A percentile compares a stretch with the other conserved stretches of the same genome.
These are phyloP conservation scores for Dittrichia graveolens DNA, from an alignment of 129 eudicot species.

Conservation along the genomic window DNA sequence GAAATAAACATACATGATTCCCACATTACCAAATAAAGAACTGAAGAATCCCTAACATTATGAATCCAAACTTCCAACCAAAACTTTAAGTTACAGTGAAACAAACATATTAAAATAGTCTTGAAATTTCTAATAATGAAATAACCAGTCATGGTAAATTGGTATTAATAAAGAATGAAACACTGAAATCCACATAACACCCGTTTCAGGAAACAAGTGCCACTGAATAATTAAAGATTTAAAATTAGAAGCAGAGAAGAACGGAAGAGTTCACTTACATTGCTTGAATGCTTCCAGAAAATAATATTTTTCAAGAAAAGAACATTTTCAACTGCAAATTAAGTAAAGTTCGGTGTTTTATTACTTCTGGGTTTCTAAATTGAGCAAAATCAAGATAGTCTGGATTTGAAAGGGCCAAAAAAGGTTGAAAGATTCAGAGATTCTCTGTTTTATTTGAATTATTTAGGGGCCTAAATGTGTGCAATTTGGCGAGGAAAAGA, in stretches of 20 bases:
- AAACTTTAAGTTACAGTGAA: slow-evolving; percentile 10
- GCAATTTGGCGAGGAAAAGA: slow-evolving; percentile 25
- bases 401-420: slow-evolving; percentile 21
- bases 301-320: slow-evolving; percentile 18
- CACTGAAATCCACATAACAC: slow-evolving; percentile 1
- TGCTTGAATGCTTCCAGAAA: slow-evolving; percentile 24
- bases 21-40: slow-evolving; percentile 25
- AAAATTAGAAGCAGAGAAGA: background rate
- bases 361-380: slow-evolving; percentile 14
- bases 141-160: background rate
- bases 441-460: slow-evolving; percentile 14
- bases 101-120: slow-evolving; percentile 6
- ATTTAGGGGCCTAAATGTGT: slow-evolving; percentile 25
- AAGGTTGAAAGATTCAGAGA: slow-evolving; percentile 7
- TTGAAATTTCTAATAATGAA: background rate
- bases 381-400: slow-evolving; percentile 20
- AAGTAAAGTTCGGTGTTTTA: slow-evolving; percentile 20
- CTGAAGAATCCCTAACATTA: background rate
- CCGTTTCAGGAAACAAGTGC: slow-evolving; percentile 1
- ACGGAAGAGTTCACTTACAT: slow-evolving; percentile 28
- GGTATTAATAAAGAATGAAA: slow-evolving; percentile 4
- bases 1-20: slow-evolving; percentile 5
- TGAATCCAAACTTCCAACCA: background rate
- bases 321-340: background rate
- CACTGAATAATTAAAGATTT: background rate